These are phyloP conservation scores for Trypanosomatidae sp. DNA, from an alignment of 208 protist species.

Conservation along the genomic window DNA sequence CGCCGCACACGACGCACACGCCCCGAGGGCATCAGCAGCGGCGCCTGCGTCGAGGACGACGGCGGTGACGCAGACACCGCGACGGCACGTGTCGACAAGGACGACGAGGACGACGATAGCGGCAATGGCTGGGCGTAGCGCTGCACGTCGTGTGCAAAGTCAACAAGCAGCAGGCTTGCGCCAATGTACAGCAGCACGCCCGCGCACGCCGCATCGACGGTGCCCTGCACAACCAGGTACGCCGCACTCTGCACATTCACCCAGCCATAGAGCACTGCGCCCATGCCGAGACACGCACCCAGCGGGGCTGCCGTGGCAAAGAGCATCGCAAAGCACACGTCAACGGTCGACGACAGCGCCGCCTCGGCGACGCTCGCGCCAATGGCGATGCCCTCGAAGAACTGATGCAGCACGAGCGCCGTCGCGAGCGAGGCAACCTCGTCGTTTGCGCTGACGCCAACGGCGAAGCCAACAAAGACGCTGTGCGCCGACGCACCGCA, in stretches of 20 bases:
- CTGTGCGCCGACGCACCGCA: conserved; percentile 52
- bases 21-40: too few species aligned
- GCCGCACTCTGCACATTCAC: conserved; percentile 11
- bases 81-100: too few species aligned
- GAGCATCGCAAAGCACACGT: conserved; percentile 17
- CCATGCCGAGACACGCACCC: conserved; percentile 15
- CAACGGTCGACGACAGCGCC: conserved; percentile 9
- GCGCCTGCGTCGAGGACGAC: too few species aligned
- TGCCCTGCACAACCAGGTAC: conserved; percentile 26
- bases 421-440: conserved; percentile 23
- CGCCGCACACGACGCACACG: too few species aligned
- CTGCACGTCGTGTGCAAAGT: conserved; percentile 35
- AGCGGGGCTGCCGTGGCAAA: conserved; percentile 45
- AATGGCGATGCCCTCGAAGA: conserved; percentile 54
- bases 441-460: conserved; percentile 24
- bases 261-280: conserved; percentile 8
- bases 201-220: conserved; percentile 29
- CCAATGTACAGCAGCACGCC: conserved; percentile 59
- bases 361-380: conserved; percentile 36
- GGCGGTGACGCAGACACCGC: too few species aligned
- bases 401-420: conserved; percentile 54
- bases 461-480: conserved; percentile 42
- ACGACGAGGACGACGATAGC: too few species aligned
- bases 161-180: conserved; percentile 28
- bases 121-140: neutral